A percentile compares a stretch with the other conserved stretches of the same genome.
phyloP scores from a whole-genome alignment of 108 stramenopile genomes.

The Conticribra weissflogii region DNA sequence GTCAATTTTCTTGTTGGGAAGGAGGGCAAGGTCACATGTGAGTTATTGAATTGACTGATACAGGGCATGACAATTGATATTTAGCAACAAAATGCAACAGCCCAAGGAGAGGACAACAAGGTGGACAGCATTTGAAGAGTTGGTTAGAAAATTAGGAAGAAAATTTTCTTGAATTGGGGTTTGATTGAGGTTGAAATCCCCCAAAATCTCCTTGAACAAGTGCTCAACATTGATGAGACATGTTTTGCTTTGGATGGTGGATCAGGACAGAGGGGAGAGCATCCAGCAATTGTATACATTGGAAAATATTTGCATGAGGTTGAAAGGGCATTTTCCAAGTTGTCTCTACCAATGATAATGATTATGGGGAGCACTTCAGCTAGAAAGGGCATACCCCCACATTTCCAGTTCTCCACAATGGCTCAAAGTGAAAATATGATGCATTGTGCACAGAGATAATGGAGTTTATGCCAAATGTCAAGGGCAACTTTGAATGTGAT shows the following conservation, averaged over 20 bases:
- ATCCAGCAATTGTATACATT: neutral
- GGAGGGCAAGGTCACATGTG: neutral
- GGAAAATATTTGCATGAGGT: neutral
- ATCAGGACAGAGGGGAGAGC: neutral
- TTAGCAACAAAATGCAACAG: neutral
- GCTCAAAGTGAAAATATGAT: neutral
- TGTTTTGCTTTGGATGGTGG: neutral
- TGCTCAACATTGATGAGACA: neutral
- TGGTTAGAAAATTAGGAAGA: neutral
- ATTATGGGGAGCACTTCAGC: neutral
- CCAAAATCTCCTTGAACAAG: neutral
- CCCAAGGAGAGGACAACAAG: neutral
- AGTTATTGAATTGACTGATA: neutral
- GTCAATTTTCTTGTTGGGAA: neutral
- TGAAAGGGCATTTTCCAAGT: neutral
- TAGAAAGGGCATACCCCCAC: neutral
- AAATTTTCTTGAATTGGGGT: neutral
- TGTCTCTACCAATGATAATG: neutral
- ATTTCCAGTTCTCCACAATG: neutral
- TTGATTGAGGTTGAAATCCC: neutral
- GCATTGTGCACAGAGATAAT: neutral
- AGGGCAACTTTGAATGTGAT: neutral
- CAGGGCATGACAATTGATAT: neutral
- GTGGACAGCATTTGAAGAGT: neutral
- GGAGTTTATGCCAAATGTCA: neutral